Evolutionary conservation across 2,329 filamentous ascomycete species (phyloP).

Genomic region (Dactylellina sp.): DNA sequence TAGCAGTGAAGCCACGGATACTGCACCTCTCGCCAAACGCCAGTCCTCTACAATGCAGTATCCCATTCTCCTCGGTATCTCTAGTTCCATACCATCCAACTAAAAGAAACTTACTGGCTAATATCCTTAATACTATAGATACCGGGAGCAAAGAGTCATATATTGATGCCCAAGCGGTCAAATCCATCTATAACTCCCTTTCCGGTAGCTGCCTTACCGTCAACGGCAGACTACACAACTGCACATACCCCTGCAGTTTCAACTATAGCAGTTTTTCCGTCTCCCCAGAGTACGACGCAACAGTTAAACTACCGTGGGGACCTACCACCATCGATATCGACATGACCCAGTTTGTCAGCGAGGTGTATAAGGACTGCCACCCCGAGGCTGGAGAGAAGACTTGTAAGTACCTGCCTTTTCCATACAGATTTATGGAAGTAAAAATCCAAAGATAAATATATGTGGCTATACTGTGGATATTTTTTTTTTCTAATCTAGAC

Average conservation of each 20-base stretch:
- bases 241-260: conserved; percentile 45
- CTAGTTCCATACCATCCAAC: background rate
- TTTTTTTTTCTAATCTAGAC: background rate
- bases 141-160: conserved; percentile 43
- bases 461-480: background rate
- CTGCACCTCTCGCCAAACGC: background rate
- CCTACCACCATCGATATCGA: conserved; percentile 29
- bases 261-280: conserved; percentile 37
- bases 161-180: conserved; percentile 30
- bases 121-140: conserved; percentile 4
- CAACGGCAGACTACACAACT: conserved; percentile 37
- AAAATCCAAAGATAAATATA: background rate
- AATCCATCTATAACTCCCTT: conserved; percentile 43
- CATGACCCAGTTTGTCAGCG: conserved; percentile 34
- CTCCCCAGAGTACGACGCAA: conserved; percentile 33
- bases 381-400: conserved; percentile 4
- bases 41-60: conserved; percentile 2
- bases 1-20: too few species aligned
- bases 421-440: background rate
- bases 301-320: conserved; percentile 34
- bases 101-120: background rate
- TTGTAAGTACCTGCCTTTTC: conserved; percentile 31
- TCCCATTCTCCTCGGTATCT: conserved; percentile 32
- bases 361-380: conserved; percentile 41
- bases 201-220: conserved; percentile 50